phyloP scores from a whole-genome alignment of 106 monocot species.

The Cymbidium sinense region DNA sequence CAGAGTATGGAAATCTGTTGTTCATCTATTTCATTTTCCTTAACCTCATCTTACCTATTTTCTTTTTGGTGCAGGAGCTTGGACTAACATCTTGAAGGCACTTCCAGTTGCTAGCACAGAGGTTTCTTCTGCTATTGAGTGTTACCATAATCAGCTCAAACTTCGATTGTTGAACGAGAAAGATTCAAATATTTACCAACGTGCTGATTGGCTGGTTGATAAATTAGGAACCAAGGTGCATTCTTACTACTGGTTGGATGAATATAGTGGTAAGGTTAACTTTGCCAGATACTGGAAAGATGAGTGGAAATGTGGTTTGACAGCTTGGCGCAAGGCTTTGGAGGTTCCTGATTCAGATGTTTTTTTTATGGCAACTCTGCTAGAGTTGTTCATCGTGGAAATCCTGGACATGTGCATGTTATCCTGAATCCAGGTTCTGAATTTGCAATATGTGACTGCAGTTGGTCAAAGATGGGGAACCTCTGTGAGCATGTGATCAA shows the following conservation, averaged over 20 bases:
- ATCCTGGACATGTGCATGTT: slow-evolving; percentile 28
- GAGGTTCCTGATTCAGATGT: slow-evolving; percentile 67
- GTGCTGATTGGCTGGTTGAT: slow-evolving; percentile 85
- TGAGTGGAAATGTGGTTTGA: slow-evolving; percentile 84
- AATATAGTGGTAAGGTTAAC: slow-evolving; percentile 62
- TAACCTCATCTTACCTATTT: neutral
- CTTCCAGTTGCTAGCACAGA: slow-evolving; percentile 67
- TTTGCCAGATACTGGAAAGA: slow-evolving; percentile 92
- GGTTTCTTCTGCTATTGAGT: slow-evolving; percentile 73
- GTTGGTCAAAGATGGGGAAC: slow-evolving; percentile 71
- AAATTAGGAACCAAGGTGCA: slow-evolving; percentile 91
- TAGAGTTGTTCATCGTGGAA: slow-evolving; percentile 31
- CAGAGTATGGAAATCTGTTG: neutral
- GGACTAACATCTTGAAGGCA: slow-evolving; percentile 54
- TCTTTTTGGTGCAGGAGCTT: slow-evolving; percentile 35
- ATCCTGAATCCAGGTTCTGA: slow-evolving; percentile 76
- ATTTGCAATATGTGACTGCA: slow-evolving; percentile 80
- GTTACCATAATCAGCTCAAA: slow-evolving; percentile 82
- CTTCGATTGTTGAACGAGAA: slow-evolving; percentile 73
- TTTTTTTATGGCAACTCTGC: slow-evolving; percentile 23
- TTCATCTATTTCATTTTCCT: neutral
- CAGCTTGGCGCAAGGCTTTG: slow-evolving; percentile 58
- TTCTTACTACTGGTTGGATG: slow-evolving; percentile 96
- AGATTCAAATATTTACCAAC: slow-evolving; percentile 49
- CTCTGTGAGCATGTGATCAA: slow-evolving; percentile 83